Base-by-base conservation (phyloP, 345 rosid genomes). In the Arabidopsis suecica region DNA sequence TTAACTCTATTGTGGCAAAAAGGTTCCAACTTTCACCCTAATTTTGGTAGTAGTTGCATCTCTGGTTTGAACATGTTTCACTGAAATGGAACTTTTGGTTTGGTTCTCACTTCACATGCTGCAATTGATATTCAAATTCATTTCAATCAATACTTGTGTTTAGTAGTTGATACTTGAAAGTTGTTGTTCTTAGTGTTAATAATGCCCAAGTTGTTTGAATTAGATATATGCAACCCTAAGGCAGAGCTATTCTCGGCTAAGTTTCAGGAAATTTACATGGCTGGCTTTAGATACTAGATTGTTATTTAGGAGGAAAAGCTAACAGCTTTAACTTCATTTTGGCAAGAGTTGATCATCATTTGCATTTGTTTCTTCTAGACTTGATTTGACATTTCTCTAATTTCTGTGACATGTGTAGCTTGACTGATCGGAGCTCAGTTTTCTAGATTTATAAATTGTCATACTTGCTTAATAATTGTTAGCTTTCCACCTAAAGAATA, bases 261-360 rank as follows among this genome's bases (percentile, higher is more conserved):
- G 48, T 44, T 44, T 12, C 47, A 12, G n/a, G 6, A 41, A 41
- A 12, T 41, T 41, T 23, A 10, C n/a, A 41, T 41, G 6, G 1
- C 47, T 41, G 47, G 48, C 44, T 40, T 40, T 10, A 40, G 44
- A 40, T 40, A 10, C 44, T 3, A 10, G 44, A 28, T 28, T 28
- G 44, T 11, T 65, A 22, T 66, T 49, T 66, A 65, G 58, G 6
- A 49, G 28, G 22, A 50, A 65, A 65, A 33, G 70, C 48, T 37
- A 53, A 12, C 5, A 66, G 37, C 38, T 68, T 66, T 5, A 38
- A n/a, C 12, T 66, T n/a, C 22, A 7, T 65, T 30, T 45, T 65
- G 48, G 2, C 42, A 9, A 38, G 8, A 50, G 10, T 10, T 59
- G n/a, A 40, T 50, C 30, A 4, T 22, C 23, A 6, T 14, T 56